Conservation (phyloP, 2,329 filamentous ascomycete species). For the Hawksworthiomyces lignivorus region DNA sequence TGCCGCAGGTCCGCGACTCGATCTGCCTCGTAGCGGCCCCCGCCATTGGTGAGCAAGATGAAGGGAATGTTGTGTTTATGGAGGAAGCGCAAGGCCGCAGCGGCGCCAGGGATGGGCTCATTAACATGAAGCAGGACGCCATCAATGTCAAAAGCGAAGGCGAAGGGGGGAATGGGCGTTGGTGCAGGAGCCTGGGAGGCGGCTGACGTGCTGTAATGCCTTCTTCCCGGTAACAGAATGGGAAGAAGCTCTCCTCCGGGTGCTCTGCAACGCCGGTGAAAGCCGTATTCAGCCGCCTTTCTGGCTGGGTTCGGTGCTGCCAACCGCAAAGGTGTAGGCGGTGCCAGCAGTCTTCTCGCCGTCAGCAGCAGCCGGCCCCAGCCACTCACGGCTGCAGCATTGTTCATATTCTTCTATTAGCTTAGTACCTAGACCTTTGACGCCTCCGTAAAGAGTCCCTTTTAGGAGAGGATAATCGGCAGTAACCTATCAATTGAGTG, state of each 20-base stretch:
- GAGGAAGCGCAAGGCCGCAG: constrained; percentile 64
- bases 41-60: constrained; percentile 92
- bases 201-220: not conserved
- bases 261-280: not conserved
- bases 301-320: no score
- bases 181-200: not conserved
- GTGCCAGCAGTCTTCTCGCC: no score
- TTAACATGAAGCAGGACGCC: constrained; percentile 86
- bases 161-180: constrained; percentile 29
- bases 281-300: no score
- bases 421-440: no score
- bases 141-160: constrained; percentile 58
- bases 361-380: not conserved
- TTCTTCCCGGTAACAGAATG: no score
- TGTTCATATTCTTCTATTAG: no score
- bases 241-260: no score
- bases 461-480: no score
- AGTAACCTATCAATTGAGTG: no score
- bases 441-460: no score
- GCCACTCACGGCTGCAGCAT: not conserved
- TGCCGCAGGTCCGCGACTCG: constrained; percentile 62
- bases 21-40: constrained; percentile 72
- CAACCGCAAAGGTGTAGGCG: no score
- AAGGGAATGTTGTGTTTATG: constrained; percentile 74
- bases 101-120: constrained; percentile 69